Conservation (phyloP, 805 yeast species). For the Myxozyma nipponensis region DNA sequence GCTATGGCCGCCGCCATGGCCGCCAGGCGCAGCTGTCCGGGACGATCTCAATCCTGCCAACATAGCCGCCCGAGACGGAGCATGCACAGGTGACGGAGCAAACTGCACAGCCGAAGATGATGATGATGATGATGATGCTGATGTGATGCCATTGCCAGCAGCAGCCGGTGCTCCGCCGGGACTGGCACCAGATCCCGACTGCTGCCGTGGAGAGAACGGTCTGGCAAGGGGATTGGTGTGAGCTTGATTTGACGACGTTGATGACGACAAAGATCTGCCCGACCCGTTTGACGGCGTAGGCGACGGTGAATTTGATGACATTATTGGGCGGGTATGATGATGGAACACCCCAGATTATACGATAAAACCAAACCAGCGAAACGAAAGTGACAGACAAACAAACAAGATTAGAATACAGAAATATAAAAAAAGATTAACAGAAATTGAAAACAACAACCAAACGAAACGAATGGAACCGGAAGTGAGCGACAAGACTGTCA, state of each 20-base stretch:
- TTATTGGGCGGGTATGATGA: neutral
- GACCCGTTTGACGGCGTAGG: too few species aligned
- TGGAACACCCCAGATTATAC: neutral
- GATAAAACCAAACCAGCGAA: too few species aligned
- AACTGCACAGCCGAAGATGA: slow-evolving; percentile 1
- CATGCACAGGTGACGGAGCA: neutral
- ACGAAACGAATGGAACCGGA: neutral
- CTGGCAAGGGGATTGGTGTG: slow-evolving; percentile 16
- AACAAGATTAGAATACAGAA: neutral
- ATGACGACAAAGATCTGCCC: too few species aligned
- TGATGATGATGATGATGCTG: neutral
- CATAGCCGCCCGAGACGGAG: slow-evolving; percentile 6
- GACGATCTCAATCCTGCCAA: slow-evolving; percentile 10
- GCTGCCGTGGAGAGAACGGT: slow-evolving; percentile 19
- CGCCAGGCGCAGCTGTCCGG: neutral
- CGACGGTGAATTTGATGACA: too few species aligned
- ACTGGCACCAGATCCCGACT: neutral
- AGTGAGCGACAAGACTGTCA: too few species aligned
- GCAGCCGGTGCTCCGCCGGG: too few species aligned
- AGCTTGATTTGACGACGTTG: neutral
- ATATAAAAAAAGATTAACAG: neutral
- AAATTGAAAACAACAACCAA: neutral
- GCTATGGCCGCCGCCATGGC: neutral
- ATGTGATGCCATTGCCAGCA: neutral
- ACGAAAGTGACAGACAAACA: neutral